Percentiles rank a stretch among this genome's conserved stretches.
These are phyloP conservation scores for Wallacemonas rigidus DNA, from an alignment of 208 protist species.

Conservation along the genomic window DNA sequence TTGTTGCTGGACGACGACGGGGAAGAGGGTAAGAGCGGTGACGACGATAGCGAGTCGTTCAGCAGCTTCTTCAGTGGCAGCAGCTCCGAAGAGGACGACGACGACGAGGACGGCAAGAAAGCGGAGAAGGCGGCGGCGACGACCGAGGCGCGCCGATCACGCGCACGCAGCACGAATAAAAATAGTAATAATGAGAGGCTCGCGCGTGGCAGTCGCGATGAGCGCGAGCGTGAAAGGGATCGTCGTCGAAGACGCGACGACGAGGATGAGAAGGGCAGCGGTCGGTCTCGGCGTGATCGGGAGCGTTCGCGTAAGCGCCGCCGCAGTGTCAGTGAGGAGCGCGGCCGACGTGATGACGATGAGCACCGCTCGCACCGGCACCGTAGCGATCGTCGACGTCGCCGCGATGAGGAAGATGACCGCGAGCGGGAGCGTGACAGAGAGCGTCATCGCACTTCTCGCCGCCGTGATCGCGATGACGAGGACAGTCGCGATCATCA, in stretches of 20 bases:
- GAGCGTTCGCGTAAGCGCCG: conserved; percentile 20
- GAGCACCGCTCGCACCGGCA: background rate
- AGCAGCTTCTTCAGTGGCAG: conserved; percentile 19
- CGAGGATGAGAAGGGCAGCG: conserved; percentile 16
- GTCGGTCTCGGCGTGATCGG: conserved; percentile 14
- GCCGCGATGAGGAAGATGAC: background rate
- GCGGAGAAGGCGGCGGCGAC: conserved; percentile 10
- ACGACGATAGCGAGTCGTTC: conserved; percentile 14
- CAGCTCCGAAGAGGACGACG: conserved; percentile 17
- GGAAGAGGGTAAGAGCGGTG: background rate
- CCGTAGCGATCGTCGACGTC: conserved; percentile 17
- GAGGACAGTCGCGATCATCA: background rate
- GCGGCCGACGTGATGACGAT: background rate
- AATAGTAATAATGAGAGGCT: background rate
- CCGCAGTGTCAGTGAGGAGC: conserved; percentile 7
- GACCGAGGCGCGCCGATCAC: too few species aligned
- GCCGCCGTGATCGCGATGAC: conserved; percentile 17
- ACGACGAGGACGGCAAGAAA: conserved; percentile 12
- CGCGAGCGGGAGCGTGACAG: conserved; percentile 22
- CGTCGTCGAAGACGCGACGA: conserved; percentile 10
- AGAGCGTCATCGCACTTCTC: conserved; percentile 10
- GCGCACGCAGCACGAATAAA: background rate
- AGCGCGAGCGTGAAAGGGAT: conserved; percentile 13
- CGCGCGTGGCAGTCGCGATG: background rate
- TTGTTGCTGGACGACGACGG: conserved; percentile 28